Base-by-base conservation (phyloP, 345 rosid species). In the Eucalyptus urophylla region DNA sequence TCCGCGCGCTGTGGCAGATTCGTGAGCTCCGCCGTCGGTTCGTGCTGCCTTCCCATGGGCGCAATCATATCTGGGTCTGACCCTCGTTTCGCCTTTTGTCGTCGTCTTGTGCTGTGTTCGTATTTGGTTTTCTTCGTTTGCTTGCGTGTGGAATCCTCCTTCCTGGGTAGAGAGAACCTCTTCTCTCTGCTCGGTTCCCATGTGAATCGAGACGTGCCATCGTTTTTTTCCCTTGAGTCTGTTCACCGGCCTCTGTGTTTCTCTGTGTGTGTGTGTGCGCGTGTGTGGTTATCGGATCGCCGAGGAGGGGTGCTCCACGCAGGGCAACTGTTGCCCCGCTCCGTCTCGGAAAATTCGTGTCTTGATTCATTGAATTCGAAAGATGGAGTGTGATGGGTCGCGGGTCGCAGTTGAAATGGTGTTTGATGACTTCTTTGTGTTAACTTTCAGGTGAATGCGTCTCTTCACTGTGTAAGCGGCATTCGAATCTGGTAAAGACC, bases 261-360 rank as follows among this genome's bases (percentile, higher is more conserved):
- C 12, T 56, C 7, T 60, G n/a, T 25, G n/a, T 25, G 60, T 0
- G 47, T 0, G 69, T 27, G 67, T 0, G 16, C 1, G 45, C 2
- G 45, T 1, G 27, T 11, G 83, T 10, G 83, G 27, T 37, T 76
- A 44, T 76, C 45, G 25, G 83, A 76, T 37, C 45, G 83, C 83
- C 83, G 24, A 72, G 81, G 81, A 69, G 44, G 44, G 25, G 25
- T 33, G 81, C 81, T 17, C 14, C 44, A 19, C 13, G 80, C 13
- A 1, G 43, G 80, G 80, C 43, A 69, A 33, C 81, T 6, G 45
- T 19, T 72, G 81, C 25, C 44, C 81, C 44, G 45, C 45, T 19
- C 14, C 40, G 25, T 33, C 6, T 33, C 81, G 24, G 81, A 44
- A 72, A 72, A 72, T 33, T 72, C 4, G 47, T 76, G 47, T 76